A percentile compares a stretch with the other conserved stretches of the same genome.
phyloP scores from a whole-genome alignment of 352 stramenopile species.

The Pythium rishiriense region DNA sequence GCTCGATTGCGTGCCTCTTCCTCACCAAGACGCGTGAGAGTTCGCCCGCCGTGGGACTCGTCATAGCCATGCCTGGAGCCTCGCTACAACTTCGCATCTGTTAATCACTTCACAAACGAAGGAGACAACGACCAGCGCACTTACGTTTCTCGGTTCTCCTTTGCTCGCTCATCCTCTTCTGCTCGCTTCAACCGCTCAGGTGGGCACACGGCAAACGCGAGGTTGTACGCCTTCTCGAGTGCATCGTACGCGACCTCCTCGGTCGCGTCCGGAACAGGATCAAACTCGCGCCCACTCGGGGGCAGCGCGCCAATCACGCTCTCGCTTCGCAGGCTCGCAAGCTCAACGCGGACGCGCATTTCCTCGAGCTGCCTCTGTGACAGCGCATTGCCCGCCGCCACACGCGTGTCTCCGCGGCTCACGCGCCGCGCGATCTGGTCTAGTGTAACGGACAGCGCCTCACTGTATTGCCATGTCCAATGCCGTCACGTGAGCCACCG shows the following conservation, averaged over 20 bases:
- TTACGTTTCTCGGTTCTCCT: background rate
- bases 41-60: no score
- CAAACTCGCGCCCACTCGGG: conserved; percentile 58
- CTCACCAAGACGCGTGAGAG: conserved; percentile 1
- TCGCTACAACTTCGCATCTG: background rate
- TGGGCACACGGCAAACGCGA: conserved; percentile 39
- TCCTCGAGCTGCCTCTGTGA: conserved; percentile 32
- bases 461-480: background rate
- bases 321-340: conserved; percentile 31
- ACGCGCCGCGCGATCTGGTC: conserved; percentile 13
- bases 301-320: background rate
- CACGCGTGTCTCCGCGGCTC: background rate
- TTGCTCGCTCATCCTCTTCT: background rate
- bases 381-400: background rate
- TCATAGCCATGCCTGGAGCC: background rate
- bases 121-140: background rate
- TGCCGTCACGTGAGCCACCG: background rate
- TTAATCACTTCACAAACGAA: background rate
- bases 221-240: conserved; percentile 64
- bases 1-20: conserved; percentile 1
- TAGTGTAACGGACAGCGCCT: conserved; percentile 6
- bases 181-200: conserved; percentile 21
- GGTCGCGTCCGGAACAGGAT: conserved; percentile 36
- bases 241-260: conserved; percentile 46
- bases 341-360: conserved; percentile 43